Evolutionary conservation across 1,284 basidiomycete genomes (phyloP), one percentile per base, ranked within the genome.

Genomic region (Puccinia coronata): DNA sequence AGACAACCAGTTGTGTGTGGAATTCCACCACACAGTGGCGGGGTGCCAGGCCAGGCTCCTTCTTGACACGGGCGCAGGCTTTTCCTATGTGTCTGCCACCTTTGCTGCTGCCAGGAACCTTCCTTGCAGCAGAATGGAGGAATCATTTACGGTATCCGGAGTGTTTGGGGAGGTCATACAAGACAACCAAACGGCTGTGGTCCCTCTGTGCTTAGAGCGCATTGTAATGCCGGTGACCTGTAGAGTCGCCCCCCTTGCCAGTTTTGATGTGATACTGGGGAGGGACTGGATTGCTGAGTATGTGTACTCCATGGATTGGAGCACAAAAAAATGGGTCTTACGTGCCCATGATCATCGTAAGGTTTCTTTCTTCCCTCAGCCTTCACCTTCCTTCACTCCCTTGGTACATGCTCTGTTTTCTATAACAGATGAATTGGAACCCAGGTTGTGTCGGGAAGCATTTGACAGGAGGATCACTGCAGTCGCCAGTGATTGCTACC

Each of bases 261-360:
- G 12, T 20, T 73, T 36, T 73, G 71, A 73, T 16, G 14, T 73
- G 0, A 73, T 73, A 4, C 25, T 73, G 25, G 71, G 51, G 9
- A 31, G 51, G 49, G 71, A 73, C 57, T 73, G 71, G 71, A 73
- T 73, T 9, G 28, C 31, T 0, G 18, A 25, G 3, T 20, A 73
- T 73, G 71, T 53, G 0, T 2, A 31, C 1, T 55, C 53, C 14
- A 73, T 51, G 16, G 43, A 73, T 57, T 73, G 71, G 71, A 47
- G 39, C 28, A 55, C 71, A 3, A 57, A 57, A 1, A 34, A 47
- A 41, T 73, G 71, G 71, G 53, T 73, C 8, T 36, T 73, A 9
- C 28, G 53, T 14, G 25, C 34, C n/a, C 9, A 31, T 28, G 16
- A 23, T 23, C n/a, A 57, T 5, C 34, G 31, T 1, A 8, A n/a